Evolutionary conservation across 208 protist species (phyloP), one percentile per base, ranked within the genome.

Genomic region (Trypanosoma congolense): DNA sequence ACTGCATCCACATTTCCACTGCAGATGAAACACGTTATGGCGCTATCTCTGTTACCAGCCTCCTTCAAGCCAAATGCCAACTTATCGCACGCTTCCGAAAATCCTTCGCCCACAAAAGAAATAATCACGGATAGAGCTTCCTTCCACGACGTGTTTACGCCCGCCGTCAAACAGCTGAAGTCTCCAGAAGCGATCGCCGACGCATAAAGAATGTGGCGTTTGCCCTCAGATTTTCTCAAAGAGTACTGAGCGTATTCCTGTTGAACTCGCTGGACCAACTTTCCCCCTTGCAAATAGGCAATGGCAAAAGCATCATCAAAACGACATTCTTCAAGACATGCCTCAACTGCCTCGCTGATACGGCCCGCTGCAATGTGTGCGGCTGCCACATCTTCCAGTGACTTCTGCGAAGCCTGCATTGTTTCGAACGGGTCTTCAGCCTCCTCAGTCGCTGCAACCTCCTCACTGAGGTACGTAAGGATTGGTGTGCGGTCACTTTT

Each of bases 261-360:
- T 30, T 87, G 81, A 48, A 88, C 80, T 42, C 68, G 57, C 45
- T 67, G 61, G 8, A 90, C 55, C 22, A 88, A 50, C 31, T 77
- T 77, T 3, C 75, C 77, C 16, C 80, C 79, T 49, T 73, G 69
- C 10, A 93, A 69, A 33, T 80, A 76, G 29, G 86, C 81, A 31
- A 93, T 51, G 1, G 80, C 70, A 52, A 86, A 93, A 41, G 86
- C 86, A 63, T 93, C 86, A 28, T 70, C 79, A 70, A 79, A 93
- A 50, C 53, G 66, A 40, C 60, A 33, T 43, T 73, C 63, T 24
- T 75, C 65, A 30, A 93, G 64, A 68, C 86, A 93, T 21, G 85
- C 59, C 46, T 87, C 72, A 47, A 89, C 80, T 42, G 82, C 81
- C 62, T 81, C 77, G 53, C 75, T 65, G 40, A 90, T 77, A 33